A percentile compares a stretch with the other conserved stretches of the same genome.
Conservation (phyloP, 371 early-diverging fungal genomes). For the Conidiobolus incongruus region DNA sequence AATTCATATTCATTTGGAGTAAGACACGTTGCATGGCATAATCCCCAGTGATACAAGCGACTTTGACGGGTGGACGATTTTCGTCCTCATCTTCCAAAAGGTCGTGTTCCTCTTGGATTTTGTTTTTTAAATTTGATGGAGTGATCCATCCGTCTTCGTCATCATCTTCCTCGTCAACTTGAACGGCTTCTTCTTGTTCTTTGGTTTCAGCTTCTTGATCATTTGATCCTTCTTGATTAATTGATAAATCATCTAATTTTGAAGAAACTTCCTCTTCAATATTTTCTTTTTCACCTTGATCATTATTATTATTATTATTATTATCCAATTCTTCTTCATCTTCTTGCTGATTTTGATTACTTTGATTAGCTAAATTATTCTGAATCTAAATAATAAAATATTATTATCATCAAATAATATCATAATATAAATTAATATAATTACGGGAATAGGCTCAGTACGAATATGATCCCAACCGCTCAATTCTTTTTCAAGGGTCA, state of each 20-base stretch:
- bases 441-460: conserved; percentile 7
- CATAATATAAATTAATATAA: conserved; percentile 5
- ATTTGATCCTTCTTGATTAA: too few species aligned
- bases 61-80: conserved; percentile 19
- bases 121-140: conserved; percentile 54
- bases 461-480: conserved; percentile 28
- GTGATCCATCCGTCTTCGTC: conserved; percentile 87
- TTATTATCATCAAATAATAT: too few species aligned
- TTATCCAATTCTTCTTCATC: conserved; percentile 8
- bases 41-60: conserved; percentile 84
- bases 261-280: conserved; percentile 4
- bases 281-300: too few species aligned
- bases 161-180: conserved; percentile 18
- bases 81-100: conserved; percentile 14
- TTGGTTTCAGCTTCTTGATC: conserved; percentile 1
- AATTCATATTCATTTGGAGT: conserved; percentile 70
- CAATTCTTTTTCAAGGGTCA: conserved; percentile 54
- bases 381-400: too few species aligned
- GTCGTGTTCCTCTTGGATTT: conserved; percentile 28
- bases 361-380: conserved; percentile 3
- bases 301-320: conserved; percentile 1
- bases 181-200: conserved; percentile 9
- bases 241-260: neutral
- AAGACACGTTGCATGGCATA: conserved; percentile 95
- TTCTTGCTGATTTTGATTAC: conserved; percentile 8